Evolutionary conservation across 306 rosid species (phyloP).

Genomic region (Fragaria iinumae): DNA sequence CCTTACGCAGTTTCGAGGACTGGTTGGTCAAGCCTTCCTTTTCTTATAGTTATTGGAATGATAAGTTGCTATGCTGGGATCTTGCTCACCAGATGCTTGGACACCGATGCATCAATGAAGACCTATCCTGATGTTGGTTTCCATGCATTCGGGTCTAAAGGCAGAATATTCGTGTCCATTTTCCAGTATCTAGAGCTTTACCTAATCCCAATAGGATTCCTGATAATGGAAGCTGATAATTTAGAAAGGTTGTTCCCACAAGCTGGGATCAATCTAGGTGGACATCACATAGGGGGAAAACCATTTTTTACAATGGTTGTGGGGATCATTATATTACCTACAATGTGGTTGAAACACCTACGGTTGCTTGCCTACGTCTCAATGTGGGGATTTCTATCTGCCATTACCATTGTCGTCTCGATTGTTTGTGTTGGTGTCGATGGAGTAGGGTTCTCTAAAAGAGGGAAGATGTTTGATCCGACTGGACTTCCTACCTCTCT

Average conservation of each 20-base stretch:
- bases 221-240: conserved; percentile 17
- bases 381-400: conserved; percentile 4
- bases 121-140: conserved; percentile 17
- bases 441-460: conserved; percentile 13
- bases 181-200: conserved; percentile 12
- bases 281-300: not conserved
- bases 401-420: not conserved
- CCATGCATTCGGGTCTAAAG: conserved; percentile 16
- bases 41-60: conserved; percentile 6
- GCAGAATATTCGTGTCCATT: conserved; percentile 8
- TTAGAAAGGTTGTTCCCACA: conserved; percentile 10
- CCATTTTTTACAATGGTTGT: not conserved
- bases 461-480: conserved; percentile 10
- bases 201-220: conserved; percentile 16
- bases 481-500: conserved; percentile 15
- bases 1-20: conserved; percentile 13
- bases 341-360: conserved; percentile 19
- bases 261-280: not conserved
- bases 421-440: conserved; percentile 16
- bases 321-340: conserved; percentile 13
- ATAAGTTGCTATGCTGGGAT: conserved; percentile 14
- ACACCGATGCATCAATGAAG: conserved; percentile 10
- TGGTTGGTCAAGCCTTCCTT: conserved; percentile 12
- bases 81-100: conserved; percentile 8
- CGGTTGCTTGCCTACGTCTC: conserved; percentile 20